Evolutionary conservation across 169 alveolate species (phyloP).

Genomic region (Eimeria falciformis): DNA sequence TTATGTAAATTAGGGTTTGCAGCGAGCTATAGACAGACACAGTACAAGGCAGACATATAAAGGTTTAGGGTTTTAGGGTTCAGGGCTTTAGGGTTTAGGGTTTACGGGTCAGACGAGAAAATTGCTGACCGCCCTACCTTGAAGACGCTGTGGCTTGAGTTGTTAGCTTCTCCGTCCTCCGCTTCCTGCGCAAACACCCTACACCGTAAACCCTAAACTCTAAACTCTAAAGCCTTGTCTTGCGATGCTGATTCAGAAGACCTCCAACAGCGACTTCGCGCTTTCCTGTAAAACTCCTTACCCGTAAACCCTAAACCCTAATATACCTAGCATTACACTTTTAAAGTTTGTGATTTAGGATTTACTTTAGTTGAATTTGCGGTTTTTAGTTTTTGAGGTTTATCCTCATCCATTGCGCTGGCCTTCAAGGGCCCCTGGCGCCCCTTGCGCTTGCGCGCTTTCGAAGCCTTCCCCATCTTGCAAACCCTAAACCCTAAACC

Average conservation of each 20-base stretch:
- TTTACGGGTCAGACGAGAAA: not conserved
- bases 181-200: slow-evolving; percentile 48
- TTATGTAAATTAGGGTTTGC: no score
- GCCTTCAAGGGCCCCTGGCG: slow-evolving; percentile 49
- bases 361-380: not conserved
- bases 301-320: no score
- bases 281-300: no score
- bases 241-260: no score
- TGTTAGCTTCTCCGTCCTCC: slow-evolving; percentile 11
- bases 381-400: slow-evolving; percentile 25
- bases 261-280: no score
- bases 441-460: slow-evolving; percentile 71
- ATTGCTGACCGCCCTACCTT: not conserved
- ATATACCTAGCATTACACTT: no score
- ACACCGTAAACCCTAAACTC: slow-evolving; percentile 20
- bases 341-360: no score
- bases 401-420: slow-evolving; percentile 54
- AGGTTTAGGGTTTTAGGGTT: not conserved
- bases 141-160: slow-evolving; percentile 49
- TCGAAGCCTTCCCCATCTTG: slow-evolving; percentile 67
- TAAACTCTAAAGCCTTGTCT: not conserved
- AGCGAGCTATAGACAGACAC: not conserved
- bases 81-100: not conserved
- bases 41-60: not conserved
- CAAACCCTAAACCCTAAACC: slow-evolving; percentile 68